phyloP scores from a whole-genome alignment of 129 eudicot genomes.

The Arctium minus region DNA sequence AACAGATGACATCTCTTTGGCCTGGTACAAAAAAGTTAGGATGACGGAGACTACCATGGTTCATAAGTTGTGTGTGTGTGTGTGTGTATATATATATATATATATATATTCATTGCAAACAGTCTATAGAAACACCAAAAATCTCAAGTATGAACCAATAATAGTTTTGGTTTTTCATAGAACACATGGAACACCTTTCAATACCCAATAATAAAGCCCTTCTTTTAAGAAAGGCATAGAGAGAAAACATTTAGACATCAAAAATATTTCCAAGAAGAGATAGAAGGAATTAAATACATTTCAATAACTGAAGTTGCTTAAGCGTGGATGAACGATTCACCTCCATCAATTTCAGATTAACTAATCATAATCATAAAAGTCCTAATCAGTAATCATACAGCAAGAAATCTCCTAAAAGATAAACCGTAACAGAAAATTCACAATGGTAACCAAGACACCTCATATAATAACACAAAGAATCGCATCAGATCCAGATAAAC shows the following conservation, averaged over 20 bases:
- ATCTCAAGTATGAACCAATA: not conserved
- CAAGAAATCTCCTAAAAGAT: not conserved
- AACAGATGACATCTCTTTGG: not conserved
- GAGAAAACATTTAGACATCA: not conserved
- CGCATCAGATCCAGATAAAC: not conserved
- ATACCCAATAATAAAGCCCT: not conserved
- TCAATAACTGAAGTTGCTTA: not conserved
- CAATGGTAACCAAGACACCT: not conserved
- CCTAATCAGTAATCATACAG: not conserved
- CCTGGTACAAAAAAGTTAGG: not conserved
- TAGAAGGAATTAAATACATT: not conserved
- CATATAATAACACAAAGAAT: not conserved
- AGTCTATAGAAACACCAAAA: too few species aligned
- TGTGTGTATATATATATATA: too few species aligned
- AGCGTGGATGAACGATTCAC: not conserved
- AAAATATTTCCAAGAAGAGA: not conserved
- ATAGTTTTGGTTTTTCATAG: not conserved
- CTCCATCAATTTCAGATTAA: not conserved
- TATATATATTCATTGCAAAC: too few species aligned
- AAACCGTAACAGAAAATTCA: not conserved
- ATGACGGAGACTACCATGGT: not conserved
- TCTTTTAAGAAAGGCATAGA: not conserved
- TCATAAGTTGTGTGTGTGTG: not conserved
- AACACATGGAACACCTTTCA: not conserved
- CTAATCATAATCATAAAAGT: not conserved